phyloP scores from a whole-genome alignment of 495 filamentous ascomycete species.

The Rhypophila decipiens region DNA sequence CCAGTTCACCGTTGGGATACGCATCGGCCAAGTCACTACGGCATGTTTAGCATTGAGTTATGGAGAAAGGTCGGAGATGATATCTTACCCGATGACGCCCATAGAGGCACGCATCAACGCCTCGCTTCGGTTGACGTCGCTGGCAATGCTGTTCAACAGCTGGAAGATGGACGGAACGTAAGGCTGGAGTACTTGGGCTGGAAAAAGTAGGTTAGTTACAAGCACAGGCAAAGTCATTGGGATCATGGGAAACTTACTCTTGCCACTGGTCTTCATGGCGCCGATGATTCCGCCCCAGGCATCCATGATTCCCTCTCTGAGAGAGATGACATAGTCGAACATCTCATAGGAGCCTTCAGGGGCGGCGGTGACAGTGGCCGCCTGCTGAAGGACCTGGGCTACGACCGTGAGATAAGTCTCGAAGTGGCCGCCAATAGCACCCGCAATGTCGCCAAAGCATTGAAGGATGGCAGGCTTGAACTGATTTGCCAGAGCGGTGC shows the following conservation, averaged over 20 bases:
- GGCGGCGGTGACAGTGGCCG: constrained; percentile 67
- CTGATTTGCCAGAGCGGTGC: constrained; percentile 75
- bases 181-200: constrained; percentile 63
- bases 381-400: constrained; percentile 88
- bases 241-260: constrained; percentile 48
- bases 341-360: constrained; percentile 77
- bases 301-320: constrained; percentile 97
- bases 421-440: constrained; percentile 88
- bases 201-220: constrained; percentile 14
- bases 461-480: constrained; percentile 98
- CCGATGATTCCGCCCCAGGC: constrained; percentile 95
- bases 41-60: too few relatives aligned
- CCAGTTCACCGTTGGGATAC: constrained; percentile 84
- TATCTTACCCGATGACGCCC: constrained; percentile 87
- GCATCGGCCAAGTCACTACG: constrained; percentile 85
- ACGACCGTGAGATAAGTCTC: constrained; percentile 89
- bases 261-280: constrained; percentile 76
- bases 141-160: constrained; percentile 72
- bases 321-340: constrained; percentile 88
- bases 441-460: constrained; percentile 96
- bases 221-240: background rate
- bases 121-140: constrained; percentile 82
- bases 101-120: constrained; percentile 84
- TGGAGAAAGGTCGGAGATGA: too few relatives aligned
- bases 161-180: constrained; percentile 86